Conservation (phyloP, 345 rosid genomes). For the Sonneratia alba region DNA sequence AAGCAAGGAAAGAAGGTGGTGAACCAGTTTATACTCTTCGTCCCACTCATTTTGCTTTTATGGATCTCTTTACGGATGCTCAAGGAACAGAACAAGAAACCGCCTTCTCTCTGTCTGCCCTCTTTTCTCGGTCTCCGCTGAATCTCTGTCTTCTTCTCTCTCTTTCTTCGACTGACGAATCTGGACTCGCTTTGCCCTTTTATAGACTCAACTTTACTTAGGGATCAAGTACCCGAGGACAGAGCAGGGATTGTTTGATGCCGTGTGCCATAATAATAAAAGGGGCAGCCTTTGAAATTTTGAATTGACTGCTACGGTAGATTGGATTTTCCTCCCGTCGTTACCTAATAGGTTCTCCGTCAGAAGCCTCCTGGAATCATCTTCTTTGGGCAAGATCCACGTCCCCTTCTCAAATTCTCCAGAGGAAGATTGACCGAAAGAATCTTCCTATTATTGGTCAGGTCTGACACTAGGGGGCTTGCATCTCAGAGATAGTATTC, state of each 20-base stretch:
- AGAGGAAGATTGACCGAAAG: not conserved
- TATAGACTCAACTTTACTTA: not conserved
- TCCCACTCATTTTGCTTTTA: conserved; percentile 1
- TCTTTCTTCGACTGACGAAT: not conserved
- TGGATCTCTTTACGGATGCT: not conserved
- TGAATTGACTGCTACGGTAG: not conserved
- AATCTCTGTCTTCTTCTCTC: not conserved
- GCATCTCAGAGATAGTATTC: no score
- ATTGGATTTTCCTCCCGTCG: not conserved
- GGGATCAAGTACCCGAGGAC: not conserved
- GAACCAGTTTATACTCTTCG: conserved; percentile 10
- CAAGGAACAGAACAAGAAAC: not conserved
- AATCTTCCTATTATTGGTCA: not conserved
- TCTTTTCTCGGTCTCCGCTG: not conserved
- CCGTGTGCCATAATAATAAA: not conserved
- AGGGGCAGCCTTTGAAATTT: not conserved
- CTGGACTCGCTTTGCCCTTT: not conserved
- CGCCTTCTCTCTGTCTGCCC: not conserved
- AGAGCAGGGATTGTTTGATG: not conserved
- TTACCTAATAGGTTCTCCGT: not conserved
- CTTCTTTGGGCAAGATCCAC: not conserved
- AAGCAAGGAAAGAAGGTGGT: conserved; percentile 15
- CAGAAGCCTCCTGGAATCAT: not conserved
- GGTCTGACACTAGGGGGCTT: no score
- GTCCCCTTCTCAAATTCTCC: not conserved